These are phyloP conservation scores for Blastomyces percursus DNA, from an alignment of 2,329 filamentous ascomycete genomes.

Conservation along the genomic window DNA sequence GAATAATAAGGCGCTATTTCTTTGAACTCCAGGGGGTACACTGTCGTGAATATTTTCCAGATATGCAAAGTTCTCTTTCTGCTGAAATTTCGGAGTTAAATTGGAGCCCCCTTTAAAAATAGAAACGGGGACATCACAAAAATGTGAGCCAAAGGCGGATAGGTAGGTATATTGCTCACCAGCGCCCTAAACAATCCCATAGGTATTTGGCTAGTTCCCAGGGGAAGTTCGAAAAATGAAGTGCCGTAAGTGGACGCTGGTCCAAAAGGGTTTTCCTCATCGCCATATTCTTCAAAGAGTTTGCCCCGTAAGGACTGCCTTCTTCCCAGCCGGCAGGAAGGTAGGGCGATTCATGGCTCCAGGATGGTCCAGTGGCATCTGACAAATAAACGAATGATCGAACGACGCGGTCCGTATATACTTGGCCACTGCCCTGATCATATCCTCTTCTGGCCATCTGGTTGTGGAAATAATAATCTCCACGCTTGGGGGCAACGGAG, in stretches of 20 bases:
- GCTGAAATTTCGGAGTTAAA: slow-evolving; percentile 16
- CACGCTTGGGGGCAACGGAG: neutral
- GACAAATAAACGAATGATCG: slow-evolving; percentile 8
- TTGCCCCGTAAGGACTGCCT: slow-evolving; percentile 19
- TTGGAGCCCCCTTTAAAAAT: no score
- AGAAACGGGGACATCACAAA: neutral
- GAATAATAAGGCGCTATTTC: slow-evolving; percentile 20
- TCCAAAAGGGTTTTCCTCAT: slow-evolving; percentile 25
- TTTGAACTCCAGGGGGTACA: slow-evolving; percentile 29
- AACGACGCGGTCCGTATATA: slow-evolving; percentile 13
- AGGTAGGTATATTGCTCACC: slow-evolving; percentile 20
- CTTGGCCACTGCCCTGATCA: slow-evolving; percentile 15
- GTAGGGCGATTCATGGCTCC: slow-evolving; percentile 32
- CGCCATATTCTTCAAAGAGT: slow-evolving; percentile 27
- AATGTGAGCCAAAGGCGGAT: neutral
- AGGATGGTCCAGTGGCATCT: slow-evolving; percentile 20
- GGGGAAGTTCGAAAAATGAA: slow-evolving; percentile 29
- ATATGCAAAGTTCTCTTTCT: slow-evolving; percentile 30
- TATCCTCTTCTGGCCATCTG: slow-evolving; percentile 9
- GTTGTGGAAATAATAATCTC: neutral
- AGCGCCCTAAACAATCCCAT: slow-evolving; percentile 28
- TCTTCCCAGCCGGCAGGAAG: slow-evolving; percentile 21
- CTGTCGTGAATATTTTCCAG: slow-evolving; percentile 34
- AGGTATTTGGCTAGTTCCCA: slow-evolving; percentile 32
- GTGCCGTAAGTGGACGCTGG: slow-evolving; percentile 26